Evolutionary conservation across 2,329 filamentous ascomycete species (phyloP), one percentile per base, ranked within the genome.

Genomic region (Apiospora hydei): DNA sequence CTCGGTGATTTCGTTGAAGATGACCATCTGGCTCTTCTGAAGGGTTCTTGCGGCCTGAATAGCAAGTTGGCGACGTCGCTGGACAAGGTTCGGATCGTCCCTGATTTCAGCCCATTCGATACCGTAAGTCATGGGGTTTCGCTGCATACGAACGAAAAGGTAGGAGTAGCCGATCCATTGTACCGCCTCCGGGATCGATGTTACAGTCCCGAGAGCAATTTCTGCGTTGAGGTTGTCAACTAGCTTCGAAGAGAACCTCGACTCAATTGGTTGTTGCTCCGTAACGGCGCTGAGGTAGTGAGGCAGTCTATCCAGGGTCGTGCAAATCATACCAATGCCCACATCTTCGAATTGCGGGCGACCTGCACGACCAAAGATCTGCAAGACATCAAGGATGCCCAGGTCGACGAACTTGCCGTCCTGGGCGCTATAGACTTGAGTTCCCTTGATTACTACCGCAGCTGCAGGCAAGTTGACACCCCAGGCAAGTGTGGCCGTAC

Each of bases 121-220:
- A 3, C 96, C 96, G 78, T 99, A 99, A 1, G 92, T 92, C 79
- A 96, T 90, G 4, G 95, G 96, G 75, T 96, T 98, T 72, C 94
- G 90, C 80, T 94, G 91, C 96, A 99, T 99, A 51, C 96, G 93
- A 51, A 99, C 96, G 81, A 98, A 99, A 0, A 99, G 87, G 79
- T 98, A 99, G 0, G 96, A 98, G 81, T 99, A 99, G 18, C 97
- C 96, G 44, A 99, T 92, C 96, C 96, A 99, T 75, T 97, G 94
- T 0, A 98, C 95, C 0, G 94, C 96, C 84, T 99, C 97, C 2
- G 92, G 87, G 1, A 99, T 93, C 0, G 96, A 98, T 0, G 96
- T 98, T 24, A 99, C 97, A 0, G 97, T 99, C 0, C 96, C 96
- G 11, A 99, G 84, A 0, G 95, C 90, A 74, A 99, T 95, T 80